These are phyloP conservation scores for Solanum habrochaites DNA, from an alignment of 257 asterid species.

Conservation along the genomic window DNA sequence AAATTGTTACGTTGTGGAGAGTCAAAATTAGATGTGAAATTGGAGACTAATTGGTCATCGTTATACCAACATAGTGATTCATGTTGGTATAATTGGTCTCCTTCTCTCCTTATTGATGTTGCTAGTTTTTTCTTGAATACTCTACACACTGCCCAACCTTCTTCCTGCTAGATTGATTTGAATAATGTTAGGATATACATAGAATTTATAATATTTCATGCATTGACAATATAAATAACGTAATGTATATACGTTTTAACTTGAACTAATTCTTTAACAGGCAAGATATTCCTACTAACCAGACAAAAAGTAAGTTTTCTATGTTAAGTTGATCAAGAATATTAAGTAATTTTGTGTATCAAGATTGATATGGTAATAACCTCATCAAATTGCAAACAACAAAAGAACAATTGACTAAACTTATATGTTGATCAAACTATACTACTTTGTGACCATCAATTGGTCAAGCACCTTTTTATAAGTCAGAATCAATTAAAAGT, in stretches of 20 bases:
- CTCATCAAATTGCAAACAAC: background rate
- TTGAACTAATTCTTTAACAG: too few relatives aligned
- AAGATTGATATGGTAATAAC: background rate
- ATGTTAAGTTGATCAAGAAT: background rate
- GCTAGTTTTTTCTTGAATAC: slow-evolving; percentile 54
- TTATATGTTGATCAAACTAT: background rate
- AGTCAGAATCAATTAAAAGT: too few relatives aligned
- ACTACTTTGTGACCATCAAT: background rate
- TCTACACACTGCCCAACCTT: slow-evolving; percentile 74
- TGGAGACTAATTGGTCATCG: slow-evolving; percentile 36
- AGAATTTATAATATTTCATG: background rate
- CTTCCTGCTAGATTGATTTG: slow-evolving; percentile 42
- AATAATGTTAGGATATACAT: background rate
- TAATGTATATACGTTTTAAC: background rate
- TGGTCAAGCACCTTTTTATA: too few relatives aligned
- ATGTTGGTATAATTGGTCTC: slow-evolving; percentile 7
- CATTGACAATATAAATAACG: background rate
- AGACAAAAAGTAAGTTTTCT: too few relatives aligned
- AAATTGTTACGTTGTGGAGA: slow-evolving; percentile 15
- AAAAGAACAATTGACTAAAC: background rate
- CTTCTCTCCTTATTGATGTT: slow-evolving; percentile 21
- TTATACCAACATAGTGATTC: slow-evolving; percentile 45
- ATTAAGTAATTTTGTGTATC: background rate
- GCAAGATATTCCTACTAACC: too few relatives aligned
- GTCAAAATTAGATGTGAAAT: slow-evolving; percentile 37